Conservation (phyloP, 177 flowering plant species). For the Vitis hybrid region DNA sequence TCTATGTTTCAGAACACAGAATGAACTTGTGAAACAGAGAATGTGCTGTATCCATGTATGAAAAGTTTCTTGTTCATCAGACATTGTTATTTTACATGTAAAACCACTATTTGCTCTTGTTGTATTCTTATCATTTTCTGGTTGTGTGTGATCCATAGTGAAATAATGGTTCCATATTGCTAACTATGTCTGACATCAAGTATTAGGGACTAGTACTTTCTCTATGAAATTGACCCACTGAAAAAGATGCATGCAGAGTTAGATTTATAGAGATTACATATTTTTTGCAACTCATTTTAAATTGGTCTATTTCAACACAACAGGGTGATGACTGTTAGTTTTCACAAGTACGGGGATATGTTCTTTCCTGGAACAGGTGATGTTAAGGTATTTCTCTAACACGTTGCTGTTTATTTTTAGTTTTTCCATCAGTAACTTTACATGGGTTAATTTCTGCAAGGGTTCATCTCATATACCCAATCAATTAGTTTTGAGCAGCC, state of each 20-base stretch:
- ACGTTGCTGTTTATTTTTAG: not conserved
- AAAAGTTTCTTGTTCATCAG: no score
- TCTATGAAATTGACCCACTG: not conserved
- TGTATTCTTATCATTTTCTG: no score
- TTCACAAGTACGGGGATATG: slow-evolving; percentile 90
- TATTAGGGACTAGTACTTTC: not conserved
- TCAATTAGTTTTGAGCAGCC: not conserved
- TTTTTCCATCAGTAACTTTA: not conserved
- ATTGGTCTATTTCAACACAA: slow-evolving; percentile 18
- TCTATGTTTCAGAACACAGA: no score
- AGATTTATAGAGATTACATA: not conserved
- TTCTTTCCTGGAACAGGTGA: slow-evolving; percentile 99
- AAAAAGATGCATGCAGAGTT: no score
- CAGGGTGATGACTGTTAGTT: slow-evolving; percentile 99
- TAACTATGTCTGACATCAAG: no score
- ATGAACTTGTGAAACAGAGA: no score
- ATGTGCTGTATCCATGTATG: no score
- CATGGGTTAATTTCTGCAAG: not conserved
- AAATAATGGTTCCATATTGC: no score
- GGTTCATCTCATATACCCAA: not conserved
- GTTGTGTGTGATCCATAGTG: no score
- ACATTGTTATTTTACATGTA: no score
- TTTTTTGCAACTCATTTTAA: slow-evolving; percentile 4
- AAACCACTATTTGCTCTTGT: no score
- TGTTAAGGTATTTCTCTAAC: slow-evolving; percentile 65